Evolutionary conservation across 257 asterid species (phyloP).

Genomic region (Buddleja alternifolia): DNA sequence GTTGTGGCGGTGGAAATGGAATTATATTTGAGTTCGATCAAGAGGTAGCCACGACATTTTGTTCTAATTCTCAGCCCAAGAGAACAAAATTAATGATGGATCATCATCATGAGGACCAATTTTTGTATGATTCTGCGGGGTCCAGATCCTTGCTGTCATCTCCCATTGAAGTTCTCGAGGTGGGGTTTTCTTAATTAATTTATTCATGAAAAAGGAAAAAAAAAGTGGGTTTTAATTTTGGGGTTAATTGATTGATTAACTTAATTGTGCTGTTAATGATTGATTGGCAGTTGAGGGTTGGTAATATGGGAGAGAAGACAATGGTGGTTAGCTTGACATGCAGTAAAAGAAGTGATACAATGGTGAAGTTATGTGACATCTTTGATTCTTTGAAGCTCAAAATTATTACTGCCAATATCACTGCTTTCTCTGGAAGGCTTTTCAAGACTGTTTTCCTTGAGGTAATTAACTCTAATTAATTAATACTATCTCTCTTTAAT

Average conservation of each 20-base stretch:
- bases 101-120: constrained; percentile 36
- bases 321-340: constrained; percentile 80
- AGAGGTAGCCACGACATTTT: constrained; percentile 35
- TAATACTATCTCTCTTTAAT: too few species aligned
- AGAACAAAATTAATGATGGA: constrained; percentile 46
- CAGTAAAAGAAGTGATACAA: constrained; percentile 70
- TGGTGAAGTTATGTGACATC: constrained; percentile 75
- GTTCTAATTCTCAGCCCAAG: constrained; percentile 53
- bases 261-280: too few species aligned
- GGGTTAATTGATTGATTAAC: too few species aligned
- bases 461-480: constrained; percentile 52
- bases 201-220: not conserved
- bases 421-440: constrained; percentile 68
- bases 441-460: constrained; percentile 70
- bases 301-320: constrained; percentile 67
- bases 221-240: too few species aligned
- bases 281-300: constrained; percentile 63
- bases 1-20: too few species aligned
- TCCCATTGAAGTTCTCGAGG: constrained; percentile 81
- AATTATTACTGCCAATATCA: constrained; percentile 68
- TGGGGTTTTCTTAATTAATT: constrained; percentile 17
- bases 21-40: constrained; percentile 41
- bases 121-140: constrained; percentile 31
- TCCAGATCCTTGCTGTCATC: constrained; percentile 31
- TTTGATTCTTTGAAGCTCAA: constrained; percentile 80